A percentile compares a stretch with the other conserved stretches of the same genome.
These are phyloP conservation scores for Eucalyptus erythrocorys DNA, from an alignment of 345 rosid species.

Conservation along the genomic window DNA sequence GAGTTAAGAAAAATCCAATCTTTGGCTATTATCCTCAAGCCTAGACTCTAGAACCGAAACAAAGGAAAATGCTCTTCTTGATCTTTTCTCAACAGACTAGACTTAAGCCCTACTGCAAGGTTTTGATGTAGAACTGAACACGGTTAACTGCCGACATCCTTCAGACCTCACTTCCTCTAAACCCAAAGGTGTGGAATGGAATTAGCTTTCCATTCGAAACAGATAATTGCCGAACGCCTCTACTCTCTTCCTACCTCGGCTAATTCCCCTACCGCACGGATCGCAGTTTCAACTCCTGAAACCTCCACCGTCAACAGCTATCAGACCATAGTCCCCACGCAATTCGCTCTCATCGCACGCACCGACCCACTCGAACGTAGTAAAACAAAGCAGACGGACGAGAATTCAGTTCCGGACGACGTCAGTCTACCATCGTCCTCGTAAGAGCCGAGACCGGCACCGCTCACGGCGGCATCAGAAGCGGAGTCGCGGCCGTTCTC, in stretches of 20 bases:
- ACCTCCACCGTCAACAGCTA: background rate
- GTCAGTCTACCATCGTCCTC: conserved; percentile 42
- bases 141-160: background rate
- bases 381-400: background rate
- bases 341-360: background rate
- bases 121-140: background rate
- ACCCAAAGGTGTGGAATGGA: too few species aligned
- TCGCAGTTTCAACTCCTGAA: background rate
- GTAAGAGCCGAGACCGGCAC: background rate
- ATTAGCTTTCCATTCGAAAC: background rate
- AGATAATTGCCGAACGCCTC: background rate
- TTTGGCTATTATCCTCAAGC: background rate
- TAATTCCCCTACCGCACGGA: background rate
- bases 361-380: background rate
- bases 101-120: background rate
- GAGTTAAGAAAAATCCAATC: background rate
- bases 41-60: background rate
- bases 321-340: background rate
- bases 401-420: background rate
- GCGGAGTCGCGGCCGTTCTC: conserved; percentile 38
- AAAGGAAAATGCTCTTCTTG: too few species aligned
- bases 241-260: background rate
- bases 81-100: background rate
- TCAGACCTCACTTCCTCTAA: background rate
- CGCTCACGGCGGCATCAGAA: conserved; percentile 1